Conservation (phyloP, 2,329 filamentous ascomycete genomes). For the Colletotrichum sp. region DNA sequence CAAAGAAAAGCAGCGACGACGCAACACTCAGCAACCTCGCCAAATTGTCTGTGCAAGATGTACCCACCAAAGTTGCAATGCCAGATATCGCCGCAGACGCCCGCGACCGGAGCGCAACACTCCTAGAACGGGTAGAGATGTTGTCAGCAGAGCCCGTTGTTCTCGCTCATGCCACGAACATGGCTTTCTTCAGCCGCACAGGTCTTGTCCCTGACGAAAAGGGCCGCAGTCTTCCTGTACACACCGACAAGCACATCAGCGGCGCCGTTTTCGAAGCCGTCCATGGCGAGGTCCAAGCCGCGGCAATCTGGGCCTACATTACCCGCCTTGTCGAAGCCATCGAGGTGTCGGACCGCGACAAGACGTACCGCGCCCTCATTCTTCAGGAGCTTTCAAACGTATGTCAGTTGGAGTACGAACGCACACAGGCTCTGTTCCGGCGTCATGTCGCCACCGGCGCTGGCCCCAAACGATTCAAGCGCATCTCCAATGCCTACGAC, state of each 20-base stretch:
- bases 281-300: not conserved
- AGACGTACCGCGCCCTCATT: conserved; percentile 36
- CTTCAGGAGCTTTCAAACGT: conserved; percentile 52
- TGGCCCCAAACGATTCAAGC: conserved; percentile 46
- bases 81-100: not conserved
- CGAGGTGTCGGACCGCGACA: conserved; percentile 20
- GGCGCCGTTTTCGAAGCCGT: not conserved
- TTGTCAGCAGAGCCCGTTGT: conserved; percentile 36
- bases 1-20: not conserved
- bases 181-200: not conserved
- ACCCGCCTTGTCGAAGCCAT: not conserved
- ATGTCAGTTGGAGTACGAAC: conserved; percentile 47
- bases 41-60: not conserved
- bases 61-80: not conserved
- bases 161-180: conserved; percentile 37
- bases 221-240: not conserved
- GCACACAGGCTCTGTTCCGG: conserved; percentile 42
- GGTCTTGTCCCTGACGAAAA: not conserved
- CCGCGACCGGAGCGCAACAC: conserved; percentile 2
- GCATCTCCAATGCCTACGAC: conserved; percentile 39
- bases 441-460: conserved; percentile 40
- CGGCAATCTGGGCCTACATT: not conserved
- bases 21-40: not conserved
- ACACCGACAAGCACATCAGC: not conserved
- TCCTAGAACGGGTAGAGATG: conserved; percentile 31